These are phyloP conservation scores for Podaxis mareebaensis DNA, from an alignment of 768 basidiomycete genomes.

Conservation along the genomic window DNA sequence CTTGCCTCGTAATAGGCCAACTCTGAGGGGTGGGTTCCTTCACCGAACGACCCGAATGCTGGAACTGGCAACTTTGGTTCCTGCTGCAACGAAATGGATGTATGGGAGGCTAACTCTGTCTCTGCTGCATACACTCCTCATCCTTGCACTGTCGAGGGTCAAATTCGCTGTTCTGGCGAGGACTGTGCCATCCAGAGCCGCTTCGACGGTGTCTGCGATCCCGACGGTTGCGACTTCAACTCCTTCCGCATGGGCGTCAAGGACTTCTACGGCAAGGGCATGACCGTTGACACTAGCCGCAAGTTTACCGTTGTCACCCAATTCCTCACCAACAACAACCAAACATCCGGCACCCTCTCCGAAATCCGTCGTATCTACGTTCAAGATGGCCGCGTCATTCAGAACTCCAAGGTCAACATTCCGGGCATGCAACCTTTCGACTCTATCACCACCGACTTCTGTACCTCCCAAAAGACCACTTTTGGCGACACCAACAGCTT, in stretches of 20 bases:
- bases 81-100: conserved; percentile 47
- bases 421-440: conserved; percentile 31
- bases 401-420: conserved; percentile 33
- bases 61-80: conserved; percentile 38
- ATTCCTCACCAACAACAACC: conserved; percentile 41
- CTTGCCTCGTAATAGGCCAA: conserved; percentile 39
- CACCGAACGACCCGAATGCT: conserved; percentile 28
- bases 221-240: conserved; percentile 51
- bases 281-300: conserved; percentile 27
- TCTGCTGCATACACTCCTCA: conserved; percentile 43
- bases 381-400: conserved; percentile 38
- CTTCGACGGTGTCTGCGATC: conserved; percentile 37
- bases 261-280: conserved; percentile 38
- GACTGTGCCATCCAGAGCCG: conserved; percentile 27
- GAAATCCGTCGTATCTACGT: conserved; percentile 24
- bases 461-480: conserved; percentile 44
- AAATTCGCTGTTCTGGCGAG: conserved; percentile 33
- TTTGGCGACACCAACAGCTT: conserved; percentile 50
- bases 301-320: conserved; percentile 33
- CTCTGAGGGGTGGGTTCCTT: conserved; percentile 21
- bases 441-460: conserved; percentile 44
- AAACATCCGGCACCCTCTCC: conserved; percentile 30
- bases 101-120: conserved; percentile 46
- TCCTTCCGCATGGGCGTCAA: conserved; percentile 43
- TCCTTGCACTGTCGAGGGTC: conserved; percentile 33